These are phyloP conservation scores for Schoenoplectus triqueter DNA, from an alignment of 202 grass and related monocot genomes.

Conservation along the genomic window DNA sequence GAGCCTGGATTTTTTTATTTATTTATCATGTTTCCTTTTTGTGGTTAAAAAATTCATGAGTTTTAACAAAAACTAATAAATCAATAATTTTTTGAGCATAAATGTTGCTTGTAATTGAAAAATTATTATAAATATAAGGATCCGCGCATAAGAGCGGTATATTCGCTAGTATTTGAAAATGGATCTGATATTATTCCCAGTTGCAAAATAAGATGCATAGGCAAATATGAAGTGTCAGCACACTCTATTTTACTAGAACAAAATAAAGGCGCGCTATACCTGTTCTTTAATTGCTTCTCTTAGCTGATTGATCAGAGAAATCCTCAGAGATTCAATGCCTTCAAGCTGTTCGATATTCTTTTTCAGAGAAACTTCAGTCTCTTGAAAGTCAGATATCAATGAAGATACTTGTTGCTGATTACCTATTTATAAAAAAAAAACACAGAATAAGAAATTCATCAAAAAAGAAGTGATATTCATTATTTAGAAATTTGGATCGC, in stretches of 20 bases:
- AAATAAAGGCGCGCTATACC: slow-evolving; percentile 49
- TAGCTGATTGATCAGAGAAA: slow-evolving; percentile 67
- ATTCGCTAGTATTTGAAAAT: not conserved
- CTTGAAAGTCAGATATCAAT: slow-evolving; percentile 62
- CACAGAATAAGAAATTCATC: slow-evolving; percentile 6
- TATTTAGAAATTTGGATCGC: not conserved
- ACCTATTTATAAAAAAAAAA: slow-evolving; percentile 51
- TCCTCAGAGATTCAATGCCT: slow-evolving; percentile 50
- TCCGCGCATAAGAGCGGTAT: no score
- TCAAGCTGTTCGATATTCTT: slow-evolving; percentile 68
- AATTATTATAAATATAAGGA: no score
- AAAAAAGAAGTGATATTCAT: slow-evolving; percentile 14
- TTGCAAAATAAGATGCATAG: not conserved
- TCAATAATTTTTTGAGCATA: no score
- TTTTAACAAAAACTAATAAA: no score
- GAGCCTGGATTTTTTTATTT: no score
- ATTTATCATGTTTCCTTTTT: no score
- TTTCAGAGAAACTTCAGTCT: slow-evolving; percentile 61
- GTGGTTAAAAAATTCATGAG: no score
- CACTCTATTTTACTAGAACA: slow-evolving; percentile 27
- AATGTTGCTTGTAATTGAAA: no score
- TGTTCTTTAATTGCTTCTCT: slow-evolving; percentile 78
- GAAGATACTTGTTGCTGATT: slow-evolving; percentile 61
- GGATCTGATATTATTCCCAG: not conserved
- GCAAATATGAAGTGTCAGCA: slow-evolving; percentile 26